Base-by-base conservation (phyloP, 2,329 filamentous ascomycete species). In the Cordyceps cicadae region DNA sequence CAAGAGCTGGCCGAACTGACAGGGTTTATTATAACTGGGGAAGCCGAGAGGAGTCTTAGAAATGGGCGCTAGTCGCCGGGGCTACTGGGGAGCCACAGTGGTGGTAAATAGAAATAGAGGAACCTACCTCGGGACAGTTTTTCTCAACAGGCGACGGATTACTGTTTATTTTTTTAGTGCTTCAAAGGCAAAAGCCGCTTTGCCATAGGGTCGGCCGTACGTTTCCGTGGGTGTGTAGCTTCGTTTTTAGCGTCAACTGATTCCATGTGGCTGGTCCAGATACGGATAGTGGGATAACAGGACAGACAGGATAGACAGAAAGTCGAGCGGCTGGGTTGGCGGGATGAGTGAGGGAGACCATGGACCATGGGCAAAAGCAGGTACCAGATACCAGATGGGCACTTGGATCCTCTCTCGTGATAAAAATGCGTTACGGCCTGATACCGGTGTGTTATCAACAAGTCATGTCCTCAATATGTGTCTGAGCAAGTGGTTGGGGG, bases 1-100 rank as follows among this genome's bases (percentile, higher is more conserved):
- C 56, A 59, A 52, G 56, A 59, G 56, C 56, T 59, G 56, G 56
- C 56, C 56, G 56, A 59, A 49, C 37, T 15, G 48, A 48, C 48
- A 59, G 48, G 56, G 48, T 43, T 45, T 59, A 57, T 45, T 59
- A 57, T 52, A 43, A 59, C 37, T 59, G 56, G 56, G n/a, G 56
- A 52, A 52, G 37, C 46, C 56, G 24, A 51, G 48, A 45, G 34
- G 46, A 51, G 55, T 29, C 39, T 43, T 43, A 32, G 24, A 41
- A 50, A 58, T 39, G 21, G 55, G 48, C 56, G 56, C 56, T 59
- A 58, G 54, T 58, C 54, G 46, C 56, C 32, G 46, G 55, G 46
- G 45, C 46, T 51, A 58, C 55, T 50, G 26, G 37, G 54, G 43
- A 54, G 41, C 43, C 17, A 21, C 52, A 29, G 12, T 37, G 32